Evolutionary conservation across 228 moss, liverwort and hornwort species (phyloP).

Genomic region (Sphagnum magellanicum): DNA sequence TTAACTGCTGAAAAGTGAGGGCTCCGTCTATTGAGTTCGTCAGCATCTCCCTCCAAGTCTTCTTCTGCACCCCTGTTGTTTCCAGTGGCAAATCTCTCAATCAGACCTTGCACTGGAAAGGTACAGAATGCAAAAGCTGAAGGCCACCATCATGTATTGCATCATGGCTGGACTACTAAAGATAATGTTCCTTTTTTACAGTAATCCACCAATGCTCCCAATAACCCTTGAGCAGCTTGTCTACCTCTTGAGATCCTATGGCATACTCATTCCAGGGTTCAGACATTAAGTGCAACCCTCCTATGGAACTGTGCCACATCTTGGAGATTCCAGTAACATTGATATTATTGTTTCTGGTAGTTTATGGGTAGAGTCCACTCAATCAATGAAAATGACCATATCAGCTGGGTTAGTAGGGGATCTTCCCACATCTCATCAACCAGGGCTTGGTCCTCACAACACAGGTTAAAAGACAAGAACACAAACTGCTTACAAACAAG

Average conservation of each 20-base stretch:
- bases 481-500: not conserved
- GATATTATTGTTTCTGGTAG: not conserved
- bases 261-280: too few species aligned
- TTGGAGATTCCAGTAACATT: not conserved
- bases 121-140: too few species aligned
- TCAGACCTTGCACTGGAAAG: not conserved
- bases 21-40: not conserved
- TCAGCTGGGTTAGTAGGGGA: not conserved
- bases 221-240: not conserved
- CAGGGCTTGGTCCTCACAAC: not conserved
- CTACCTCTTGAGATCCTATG: not conserved
- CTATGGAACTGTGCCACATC: not conserved
- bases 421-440: not conserved
- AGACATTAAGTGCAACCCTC: too few species aligned
- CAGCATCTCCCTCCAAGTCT: not conserved
- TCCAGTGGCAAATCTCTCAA: not conserved
- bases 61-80: not conserved
- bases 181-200: too few species aligned
- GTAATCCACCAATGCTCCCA: not conserved
- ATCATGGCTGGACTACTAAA: not conserved
- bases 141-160: not conserved
- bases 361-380: not conserved
- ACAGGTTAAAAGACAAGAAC: not conserved
- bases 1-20: not conserved
- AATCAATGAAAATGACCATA: not conserved